Percentiles rank a stretch among this genome's conserved stretches.
Conservation (phyloP, 768 basidiomycete species). For the Albatrellus ellisii region DNA sequence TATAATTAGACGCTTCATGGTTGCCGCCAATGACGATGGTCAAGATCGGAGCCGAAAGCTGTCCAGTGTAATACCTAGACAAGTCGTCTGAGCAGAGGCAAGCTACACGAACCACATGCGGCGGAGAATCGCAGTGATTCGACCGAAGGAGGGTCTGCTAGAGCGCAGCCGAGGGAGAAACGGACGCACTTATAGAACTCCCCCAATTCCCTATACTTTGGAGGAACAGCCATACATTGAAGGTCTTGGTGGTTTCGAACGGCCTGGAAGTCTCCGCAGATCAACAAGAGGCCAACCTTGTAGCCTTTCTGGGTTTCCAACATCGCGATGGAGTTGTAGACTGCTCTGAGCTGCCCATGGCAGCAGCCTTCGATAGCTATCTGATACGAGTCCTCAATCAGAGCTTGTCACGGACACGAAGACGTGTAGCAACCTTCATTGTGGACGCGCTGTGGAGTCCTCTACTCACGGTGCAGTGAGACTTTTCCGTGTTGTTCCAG, state of each 20-base stretch:
- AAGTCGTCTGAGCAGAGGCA: constrained; percentile 2
- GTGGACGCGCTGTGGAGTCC: too few relatives aligned
- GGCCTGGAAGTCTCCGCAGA: constrained; percentile 96
- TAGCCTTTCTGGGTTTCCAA: constrained; percentile 51
- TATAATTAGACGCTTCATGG: constrained; percentile 93
- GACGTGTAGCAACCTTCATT: not conserved
- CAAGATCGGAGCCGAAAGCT: constrained; percentile 68
- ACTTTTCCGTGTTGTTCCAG: too few relatives aligned
- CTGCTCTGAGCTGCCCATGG: constrained; percentile 84
- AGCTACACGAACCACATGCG: too few relatives aligned
- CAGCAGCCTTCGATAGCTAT: constrained; percentile 92
- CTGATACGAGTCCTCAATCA: constrained; percentile 30
- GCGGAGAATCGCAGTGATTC: too few relatives aligned
- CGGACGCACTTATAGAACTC: constrained; percentile 61
- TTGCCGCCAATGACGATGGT: constrained; percentile 96
- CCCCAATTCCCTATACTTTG: constrained; percentile 76
- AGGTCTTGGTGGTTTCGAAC: constrained; percentile 77
- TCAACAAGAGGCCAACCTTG: constrained; percentile 74
- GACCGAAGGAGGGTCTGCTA: too few relatives aligned
- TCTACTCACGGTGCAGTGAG: too few relatives aligned
- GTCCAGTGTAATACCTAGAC: constrained; percentile 75
- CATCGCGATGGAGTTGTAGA: constrained; percentile 56
- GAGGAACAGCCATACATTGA: constrained; percentile 81
- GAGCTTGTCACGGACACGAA: not conserved
- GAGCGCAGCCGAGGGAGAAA: not conserved